Evolutionary conservation across 345 rosid species (phyloP).

Genomic region (Rhodomyrtus tomentosa): DNA sequence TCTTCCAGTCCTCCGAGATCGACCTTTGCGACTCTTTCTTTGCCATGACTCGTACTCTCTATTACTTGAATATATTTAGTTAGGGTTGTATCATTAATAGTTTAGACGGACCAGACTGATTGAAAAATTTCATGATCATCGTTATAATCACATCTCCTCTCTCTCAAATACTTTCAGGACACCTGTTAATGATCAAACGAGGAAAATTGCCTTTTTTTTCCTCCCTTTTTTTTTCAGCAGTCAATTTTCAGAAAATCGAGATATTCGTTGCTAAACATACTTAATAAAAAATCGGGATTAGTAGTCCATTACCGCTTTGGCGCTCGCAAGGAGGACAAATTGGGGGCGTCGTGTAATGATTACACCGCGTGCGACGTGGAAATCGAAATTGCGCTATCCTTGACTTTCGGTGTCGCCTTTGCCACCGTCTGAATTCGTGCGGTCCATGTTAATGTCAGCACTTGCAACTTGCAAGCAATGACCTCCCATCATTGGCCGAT

Average conservation of each 20-base stretch:
- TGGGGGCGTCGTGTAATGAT: not conserved
- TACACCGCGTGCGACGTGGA: not conserved
- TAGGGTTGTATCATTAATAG: not conserved
- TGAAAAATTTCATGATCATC: not conserved
- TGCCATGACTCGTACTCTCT: rapidly evolving
- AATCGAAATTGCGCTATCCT: not conserved
- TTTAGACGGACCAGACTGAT: not conserved
- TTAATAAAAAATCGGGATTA: not conserved
- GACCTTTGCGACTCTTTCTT: not conserved
- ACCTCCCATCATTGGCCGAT: not conserved
- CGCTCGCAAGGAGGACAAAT: not conserved
- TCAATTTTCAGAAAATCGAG: not conserved
- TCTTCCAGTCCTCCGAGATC: rapidly evolving
- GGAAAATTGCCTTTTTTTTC: not conserved
- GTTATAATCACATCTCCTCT: rapidly evolving
- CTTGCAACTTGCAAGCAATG: not conserved
- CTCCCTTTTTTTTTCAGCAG: not conserved
- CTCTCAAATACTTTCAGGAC: rapidly evolving
- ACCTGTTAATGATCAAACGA: not conserved
- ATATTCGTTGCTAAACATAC: not conserved
- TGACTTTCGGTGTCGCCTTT: not conserved
- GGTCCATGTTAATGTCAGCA: not conserved
- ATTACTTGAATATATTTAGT: not conserved
- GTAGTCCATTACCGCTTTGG: not conserved
- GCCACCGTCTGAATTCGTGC: not conserved